Base-by-base conservation (phyloP, 1,284 basidiomycete genomes). In the Sanguinoderma infundibulare region DNA sequence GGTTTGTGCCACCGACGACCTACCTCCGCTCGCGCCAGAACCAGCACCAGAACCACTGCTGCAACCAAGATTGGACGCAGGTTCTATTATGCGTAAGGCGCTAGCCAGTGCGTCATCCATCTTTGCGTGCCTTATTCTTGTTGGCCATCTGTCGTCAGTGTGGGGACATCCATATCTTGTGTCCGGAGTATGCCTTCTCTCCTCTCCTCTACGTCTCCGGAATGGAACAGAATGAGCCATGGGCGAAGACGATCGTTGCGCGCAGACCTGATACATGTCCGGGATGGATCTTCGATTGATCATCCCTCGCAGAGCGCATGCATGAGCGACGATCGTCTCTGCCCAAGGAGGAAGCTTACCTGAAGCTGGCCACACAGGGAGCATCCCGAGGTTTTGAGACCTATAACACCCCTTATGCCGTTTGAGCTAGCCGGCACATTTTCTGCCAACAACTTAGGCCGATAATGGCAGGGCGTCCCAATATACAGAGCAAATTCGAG, bases 91-190 rank as follows among this genome's bases (percentile, higher is more conserved):
- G 26, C 3, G 52, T 26, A 35, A 36, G 38, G 24, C 26, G 20
- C 35, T 56, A 52, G 50, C 50, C 22, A 49, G 59, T 61, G 55
- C 59, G 59, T 61, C 38, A 47, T 22, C 44, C 38, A 7, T 34
- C 15, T 26, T 24, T 3, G 12, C 38, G 12, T 39, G 17, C 24
- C 24, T 46, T 15, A 8, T 8, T 10, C 15, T 42, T 10, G 20
- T n/a, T n/a, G n/a, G n/a, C n/a, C n/a, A n/a, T n/a, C n/a, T n/a
- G n/a, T n/a, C n/a, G n/a, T n/a, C n/a, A n/a, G n/a, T 42, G 40
- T 5, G 22, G 7, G 22, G 40, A 7, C 22, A 42, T 42, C 38
- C 40, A 24, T 12, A 12, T 42, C 20, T 42, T 42, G 20, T 42
- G 22, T 44, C 22, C 15, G 42, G 17, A 14, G 42, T 44, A 20